Evolutionary conservation across 2,329 filamentous ascomycete genomes (phyloP).

Genomic region (Sporothrix variecibatus): DNA sequence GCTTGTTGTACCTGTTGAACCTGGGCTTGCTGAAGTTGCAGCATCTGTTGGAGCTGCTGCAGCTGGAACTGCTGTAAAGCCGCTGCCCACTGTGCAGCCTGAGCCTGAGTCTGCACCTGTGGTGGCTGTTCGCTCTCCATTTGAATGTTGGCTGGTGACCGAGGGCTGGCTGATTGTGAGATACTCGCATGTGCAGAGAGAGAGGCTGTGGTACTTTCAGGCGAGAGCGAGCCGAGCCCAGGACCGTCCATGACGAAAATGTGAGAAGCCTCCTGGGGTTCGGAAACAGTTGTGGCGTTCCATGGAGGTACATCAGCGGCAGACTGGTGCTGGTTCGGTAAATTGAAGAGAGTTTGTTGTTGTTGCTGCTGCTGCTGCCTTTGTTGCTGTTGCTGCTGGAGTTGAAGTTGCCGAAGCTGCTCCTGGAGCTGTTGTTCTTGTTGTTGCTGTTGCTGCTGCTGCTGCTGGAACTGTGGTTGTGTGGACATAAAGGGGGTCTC

Average conservation of each 20-base stretch:
- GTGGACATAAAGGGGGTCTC: neutral
- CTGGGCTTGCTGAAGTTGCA: constrained; percentile 18
- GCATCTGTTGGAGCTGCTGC: constrained; percentile 14
- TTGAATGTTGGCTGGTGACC: constrained; percentile 35
- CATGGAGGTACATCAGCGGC: constrained; percentile 45
- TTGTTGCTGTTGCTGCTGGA: neutral
- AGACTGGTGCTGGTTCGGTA: constrained; percentile 43
- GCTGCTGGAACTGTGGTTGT: neutral
- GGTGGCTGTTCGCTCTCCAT: constrained; percentile 31
- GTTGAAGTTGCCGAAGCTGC: constrained; percentile 2
- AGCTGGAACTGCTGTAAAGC: constrained; percentile 25
- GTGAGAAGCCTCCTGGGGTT: constrained; percentile 36
- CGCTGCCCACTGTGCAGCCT: constrained; percentile 28
- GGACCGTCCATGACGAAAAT: constrained; percentile 44
- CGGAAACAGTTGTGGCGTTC: constrained; percentile 44
- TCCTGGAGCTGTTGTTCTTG: neutral
- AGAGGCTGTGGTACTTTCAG: constrained; percentile 32
- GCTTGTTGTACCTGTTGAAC: constrained; percentile 12
- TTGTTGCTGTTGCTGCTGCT: constrained; percentile 13
- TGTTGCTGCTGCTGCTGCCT: constrained; percentile 36
- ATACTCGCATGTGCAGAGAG: constrained; percentile 29
- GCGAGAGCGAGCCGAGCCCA: constrained; percentile 40
- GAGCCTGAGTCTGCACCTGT: constrained; percentile 29
- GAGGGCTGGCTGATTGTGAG: constrained; percentile 37
- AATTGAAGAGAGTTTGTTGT: constrained; percentile 38